Base-by-base conservation (phyloP, 2,329 filamentous ascomycete genomes). In the Sporothrix dimorphospora region DNA sequence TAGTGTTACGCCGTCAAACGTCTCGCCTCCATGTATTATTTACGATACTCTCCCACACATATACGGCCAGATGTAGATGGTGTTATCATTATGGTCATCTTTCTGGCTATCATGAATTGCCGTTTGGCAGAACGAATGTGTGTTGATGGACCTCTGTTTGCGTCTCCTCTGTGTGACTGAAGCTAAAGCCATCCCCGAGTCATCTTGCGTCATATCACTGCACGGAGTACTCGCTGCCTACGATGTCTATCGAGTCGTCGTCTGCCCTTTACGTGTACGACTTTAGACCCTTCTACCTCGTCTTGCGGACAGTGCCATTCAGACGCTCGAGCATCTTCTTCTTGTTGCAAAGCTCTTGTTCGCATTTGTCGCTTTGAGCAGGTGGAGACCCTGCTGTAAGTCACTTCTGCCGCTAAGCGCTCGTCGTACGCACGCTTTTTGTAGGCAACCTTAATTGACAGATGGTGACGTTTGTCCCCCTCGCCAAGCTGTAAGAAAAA, bases 351-450 rank as follows among this genome's bases (percentile, higher is more conserved):
- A 4, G 57, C 57, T 24, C 19, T 0, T 61, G 34, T 14, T 42
- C 7, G 11, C 49, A 14, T 30, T 34, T 47, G 21, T 42, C 42
- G 8, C 8, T 11, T 49, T 27, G 4, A 66, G 42, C 63, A 34
- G 63, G 21, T 66, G 42, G 42, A 27, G 38, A 27, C 38, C n/a
- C 19, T 27, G 21, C 42, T 49, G 21, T 66, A n/a, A 47, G n/a
- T 42, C 19, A 14, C 11, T 3, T 21, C 24, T 12, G 59, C n/a
- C 38, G 38, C 59, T 19, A 42, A 65, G 1, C 27, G n/a, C 6
- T 27, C n/a, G 38, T 42, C 38, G 59, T 63, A 66, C 61, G 61
- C 42, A 66, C n/a, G 61, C 61, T 65, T 40, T 34, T 66, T 30
- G 61, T 49, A 66, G 61, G 61, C 61, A 66, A 14, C 61, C 40